Evolutionary conservation across 768 basidiomycete species (phyloP), one percentile per base, ranked within the genome.

Genomic region (Boletus insuetus): DNA sequence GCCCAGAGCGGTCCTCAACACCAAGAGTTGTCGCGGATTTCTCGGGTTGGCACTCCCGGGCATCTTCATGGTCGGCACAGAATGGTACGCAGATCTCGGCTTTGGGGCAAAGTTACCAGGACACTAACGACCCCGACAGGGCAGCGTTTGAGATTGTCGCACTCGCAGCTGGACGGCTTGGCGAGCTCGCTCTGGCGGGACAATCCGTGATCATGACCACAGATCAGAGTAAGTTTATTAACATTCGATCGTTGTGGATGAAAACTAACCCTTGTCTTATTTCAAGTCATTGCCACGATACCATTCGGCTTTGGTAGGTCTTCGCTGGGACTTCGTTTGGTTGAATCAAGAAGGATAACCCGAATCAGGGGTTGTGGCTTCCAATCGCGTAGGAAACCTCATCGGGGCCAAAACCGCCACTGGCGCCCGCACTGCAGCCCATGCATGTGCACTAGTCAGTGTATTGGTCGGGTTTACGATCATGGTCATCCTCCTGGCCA

Each of bases 91-190:
- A 55, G 7, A 17, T 29, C 3, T 32, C 38, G 34, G 51, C 24
- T 29, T 31, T 34, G 16, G 19, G 2, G 13, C 4, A 2, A 46
- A 14, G 34, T 6, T 13, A 35, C 12, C 24, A 24, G n/a, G 4
- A n/a, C 9, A 45, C 35, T 32, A n/a, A 54, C 41, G 41, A 56
- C 44, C 3, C 5, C 31, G 42, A 54, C 39, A 89, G 88, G 88
- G 85, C 85, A 42, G 86, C 88, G 0, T 91, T 91, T 59, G 89
- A 91, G 64, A 88, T 91, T 38, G 89, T 91, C 12, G 87, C 89
- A 5, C 73, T 91, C 22, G 85, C 86, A 17, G 89, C 89, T 4
- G 89, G 87, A 5, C 77, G 82, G 19, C 74, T 91, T 4, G 89
- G 88, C 8, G 65, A 78, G n/a, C 66, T 87, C 32, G 74, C 86